Evolutionary conservation across 2,329 filamentous ascomycete genomes (phyloP).

Genomic region (Sordariomycetes sp.): DNA sequence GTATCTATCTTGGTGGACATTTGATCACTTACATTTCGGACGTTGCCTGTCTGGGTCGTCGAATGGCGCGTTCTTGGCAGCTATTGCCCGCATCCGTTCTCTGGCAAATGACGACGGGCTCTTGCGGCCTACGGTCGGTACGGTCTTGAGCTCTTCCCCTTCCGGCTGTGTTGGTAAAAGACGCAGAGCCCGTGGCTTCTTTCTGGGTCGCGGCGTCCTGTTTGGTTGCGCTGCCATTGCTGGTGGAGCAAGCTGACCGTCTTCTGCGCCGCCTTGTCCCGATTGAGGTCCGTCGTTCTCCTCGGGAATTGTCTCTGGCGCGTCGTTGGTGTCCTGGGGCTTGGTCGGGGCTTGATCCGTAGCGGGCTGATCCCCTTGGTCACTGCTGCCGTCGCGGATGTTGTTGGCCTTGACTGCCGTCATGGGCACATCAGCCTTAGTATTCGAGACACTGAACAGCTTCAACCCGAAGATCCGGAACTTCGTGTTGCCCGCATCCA

Average conservation of each 20-base stretch:
- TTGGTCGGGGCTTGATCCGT: too few relatives aligned
- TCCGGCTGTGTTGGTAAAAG: conserved; percentile 28
- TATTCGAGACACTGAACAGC: conserved; percentile 18
- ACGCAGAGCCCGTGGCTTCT: conserved; percentile 17
- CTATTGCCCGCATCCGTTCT: conserved; percentile 33
- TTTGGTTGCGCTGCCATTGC: conserved; percentile 5
- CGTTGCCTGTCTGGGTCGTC: conserved; percentile 29
- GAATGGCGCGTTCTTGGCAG: conserved; percentile 30
- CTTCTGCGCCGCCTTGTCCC: neutral
- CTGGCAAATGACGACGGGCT: conserved; percentile 34
- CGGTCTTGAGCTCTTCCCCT: conserved; percentile 17
- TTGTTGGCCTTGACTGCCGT: conserved; percentile 11
- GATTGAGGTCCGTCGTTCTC: neutral
- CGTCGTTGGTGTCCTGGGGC: too few relatives aligned
- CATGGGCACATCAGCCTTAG: conserved; percentile 14
- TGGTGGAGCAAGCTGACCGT: neutral
- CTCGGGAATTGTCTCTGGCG: conserved; percentile 1
- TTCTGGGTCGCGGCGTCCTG: conserved; percentile 14
- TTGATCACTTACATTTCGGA: conserved; percentile 26
- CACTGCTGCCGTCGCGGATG: neutral
- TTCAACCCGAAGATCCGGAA: conserved; percentile 24
- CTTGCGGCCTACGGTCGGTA: conserved; percentile 19
- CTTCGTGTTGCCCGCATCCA: conserved; percentile 22
- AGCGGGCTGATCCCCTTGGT: too few relatives aligned
- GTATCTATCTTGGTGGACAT: neutral